Evolutionary conservation across 768 basidiomycete genomes (phyloP), one percentile per base, ranked within the genome.

Genomic region (Boletus coccyginus): DNA sequence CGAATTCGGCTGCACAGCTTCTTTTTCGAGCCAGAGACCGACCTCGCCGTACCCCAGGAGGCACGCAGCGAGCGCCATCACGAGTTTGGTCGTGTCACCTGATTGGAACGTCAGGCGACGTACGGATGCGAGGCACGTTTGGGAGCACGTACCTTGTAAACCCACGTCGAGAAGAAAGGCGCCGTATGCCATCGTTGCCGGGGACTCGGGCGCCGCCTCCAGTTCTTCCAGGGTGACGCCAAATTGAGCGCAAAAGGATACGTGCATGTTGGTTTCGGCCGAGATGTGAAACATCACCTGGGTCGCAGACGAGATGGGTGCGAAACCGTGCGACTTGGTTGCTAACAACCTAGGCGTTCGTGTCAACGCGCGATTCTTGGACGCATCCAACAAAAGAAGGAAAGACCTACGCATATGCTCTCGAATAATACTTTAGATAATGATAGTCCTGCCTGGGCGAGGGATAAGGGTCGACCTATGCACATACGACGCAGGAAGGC

Each of bases 41-140:
- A 94, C 92, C 68, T 96, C 91, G 12, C 94, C 94, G 66, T 97
- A 98, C 3, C 94, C 95, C 0, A 96, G 74, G 10, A 96, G 76
- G 67, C 95, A 98, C 9, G 91, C 87, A 11, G 89, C 84, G 1
- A 94, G 78, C 0, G 91, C 88, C 74, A 97, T 85, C n/a, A 88
- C 66, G 7, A 95, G 74, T 57, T 82, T 86, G 36, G 82, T 80
- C 5, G 81, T 69, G 65, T 94, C 92, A 0, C 92, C 91, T 83
- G 43, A 24, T 19, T 40, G 40, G 21, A 13, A 9, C n/a, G 39
- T 51, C 19, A 21, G 29, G 14, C 31, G 46, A 19, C 38, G 35
- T 11, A 21, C 21, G 17, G 10, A 10, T 21, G 3, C 14, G 35
- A 32, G 13, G 42, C 1, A 31, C 5, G 29, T 43, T 33, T 7